Evolutionary conservation across 306 rosid genomes (phyloP).

Genomic region (Pterocarpus macrocarpus): DNA sequence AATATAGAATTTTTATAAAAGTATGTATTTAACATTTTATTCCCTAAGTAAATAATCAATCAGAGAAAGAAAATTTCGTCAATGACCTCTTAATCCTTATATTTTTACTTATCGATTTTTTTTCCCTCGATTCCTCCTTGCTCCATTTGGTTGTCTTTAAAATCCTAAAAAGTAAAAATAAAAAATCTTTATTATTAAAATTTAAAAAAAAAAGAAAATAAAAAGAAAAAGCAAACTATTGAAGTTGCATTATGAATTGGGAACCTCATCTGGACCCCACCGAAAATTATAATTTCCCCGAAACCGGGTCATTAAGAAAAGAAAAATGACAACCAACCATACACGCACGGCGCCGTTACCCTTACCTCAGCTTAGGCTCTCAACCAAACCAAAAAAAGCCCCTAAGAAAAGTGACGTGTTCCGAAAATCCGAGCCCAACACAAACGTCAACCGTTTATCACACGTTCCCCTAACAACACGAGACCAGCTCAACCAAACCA

Average conservation of each 20-base stretch:
- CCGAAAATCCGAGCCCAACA: neutral
- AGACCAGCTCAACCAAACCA: neutral
- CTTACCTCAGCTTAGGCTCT: neutral
- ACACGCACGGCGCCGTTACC: constrained; percentile 39
- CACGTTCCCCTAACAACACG: neutral
- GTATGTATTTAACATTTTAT: too few relatives aligned
- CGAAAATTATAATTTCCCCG: constrained; percentile 33
- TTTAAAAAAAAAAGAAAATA: neutral
- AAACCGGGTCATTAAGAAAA: constrained; percentile 19
- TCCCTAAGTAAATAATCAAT: too few relatives aligned
- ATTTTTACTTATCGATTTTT: too few relatives aligned
- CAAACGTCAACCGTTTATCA: constrained; percentile 31
- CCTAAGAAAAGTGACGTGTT: neutral
- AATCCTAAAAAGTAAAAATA: too few relatives aligned
- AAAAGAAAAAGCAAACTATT: neutral
- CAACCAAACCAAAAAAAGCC: neutral
- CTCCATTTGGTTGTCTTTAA: too few relatives aligned
- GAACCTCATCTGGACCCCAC: constrained; percentile 37
- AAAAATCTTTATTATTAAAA: too few relatives aligned
- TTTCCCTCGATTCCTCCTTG: too few relatives aligned
- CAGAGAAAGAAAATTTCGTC: too few relatives aligned
- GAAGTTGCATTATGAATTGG: neutral
- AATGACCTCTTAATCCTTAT: too few relatives aligned
- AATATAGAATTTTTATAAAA: too few relatives aligned
- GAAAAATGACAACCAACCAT: constrained; percentile 39